These are phyloP conservation scores for Chrysosporium queenslandicum DNA, from an alignment of 2,329 filamentous ascomycete genomes.

Conservation along the genomic window DNA sequence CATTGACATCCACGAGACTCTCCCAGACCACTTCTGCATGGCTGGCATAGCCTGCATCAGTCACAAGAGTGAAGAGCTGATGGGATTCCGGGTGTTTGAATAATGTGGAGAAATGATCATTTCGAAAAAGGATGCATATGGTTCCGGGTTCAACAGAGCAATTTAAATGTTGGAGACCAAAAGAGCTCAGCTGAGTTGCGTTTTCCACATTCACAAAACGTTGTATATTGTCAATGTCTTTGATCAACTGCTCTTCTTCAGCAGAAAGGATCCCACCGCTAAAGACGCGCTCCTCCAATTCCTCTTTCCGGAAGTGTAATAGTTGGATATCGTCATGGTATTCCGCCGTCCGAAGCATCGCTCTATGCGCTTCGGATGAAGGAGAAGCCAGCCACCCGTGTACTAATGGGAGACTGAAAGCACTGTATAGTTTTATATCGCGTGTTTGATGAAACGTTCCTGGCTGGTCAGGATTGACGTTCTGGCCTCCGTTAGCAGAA, in stretches of 20 bases:
- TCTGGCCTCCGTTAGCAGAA: slow-evolving; percentile 35
- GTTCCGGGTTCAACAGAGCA: slow-evolving; percentile 63
- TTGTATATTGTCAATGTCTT: slow-evolving; percentile 77
- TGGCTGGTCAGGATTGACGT: slow-evolving; percentile 28
- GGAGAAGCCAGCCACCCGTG: slow-evolving; percentile 77
- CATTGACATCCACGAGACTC: slow-evolving; percentile 77
- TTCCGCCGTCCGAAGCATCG: slow-evolving; percentile 62
- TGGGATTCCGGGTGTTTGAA: slow-evolving; percentile 75
- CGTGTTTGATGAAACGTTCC: slow-evolving; percentile 78
- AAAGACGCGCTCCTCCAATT: slow-evolving; percentile 68
- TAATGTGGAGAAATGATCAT: slow-evolving; percentile 91
- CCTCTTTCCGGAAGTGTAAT: slow-evolving; percentile 77
- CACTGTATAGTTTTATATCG: slow-evolving; percentile 84
- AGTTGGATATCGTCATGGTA: slow-evolving; percentile 91
- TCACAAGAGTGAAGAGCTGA: slow-evolving; percentile 73
- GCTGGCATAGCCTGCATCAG: slow-evolving; percentile 77
- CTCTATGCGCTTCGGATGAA: slow-evolving; percentile 56
- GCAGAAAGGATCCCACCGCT: slow-evolving; percentile 50
- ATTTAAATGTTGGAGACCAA: slow-evolving; percentile 65
- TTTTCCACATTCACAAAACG: slow-evolving; percentile 62
- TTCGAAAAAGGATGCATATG: slow-evolving; percentile 86
- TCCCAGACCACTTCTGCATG: slow-evolving; percentile 96
- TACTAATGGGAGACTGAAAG: slow-evolving; percentile 77
- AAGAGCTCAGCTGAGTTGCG: slow-evolving; percentile 76
- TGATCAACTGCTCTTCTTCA: slow-evolving; percentile 67